Conservation (phyloP, 1,284 basidiomycete genomes). For the Ustilago vetiveriae region DNA sequence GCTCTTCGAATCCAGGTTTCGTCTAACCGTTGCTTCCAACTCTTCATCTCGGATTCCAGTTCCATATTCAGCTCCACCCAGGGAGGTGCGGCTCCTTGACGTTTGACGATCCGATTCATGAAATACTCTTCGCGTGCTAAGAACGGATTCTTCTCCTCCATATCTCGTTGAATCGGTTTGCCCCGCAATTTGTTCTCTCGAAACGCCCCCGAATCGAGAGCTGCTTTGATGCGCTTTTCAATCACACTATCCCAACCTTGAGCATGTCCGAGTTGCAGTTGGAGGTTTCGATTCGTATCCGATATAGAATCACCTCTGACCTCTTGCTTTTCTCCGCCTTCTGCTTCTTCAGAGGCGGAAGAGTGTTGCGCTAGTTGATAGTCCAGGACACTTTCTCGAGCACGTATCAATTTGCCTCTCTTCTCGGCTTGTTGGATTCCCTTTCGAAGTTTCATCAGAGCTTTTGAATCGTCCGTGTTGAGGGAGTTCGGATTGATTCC, state of each 20-base stretch:
- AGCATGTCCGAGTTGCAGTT: constrained; percentile 29
- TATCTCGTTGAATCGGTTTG: constrained; percentile 74
- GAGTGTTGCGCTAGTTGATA: constrained; percentile 71
- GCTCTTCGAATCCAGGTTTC: constrained; percentile 76
- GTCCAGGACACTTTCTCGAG: constrained; percentile 77
- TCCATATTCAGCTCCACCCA: constrained; percentile 86
- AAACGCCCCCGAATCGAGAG: constrained; percentile 77
- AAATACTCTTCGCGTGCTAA: constrained; percentile 68
- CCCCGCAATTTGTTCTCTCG: constrained; percentile 79
- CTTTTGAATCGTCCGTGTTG: constrained; percentile 71
- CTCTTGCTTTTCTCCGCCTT: constrained; percentile 19
- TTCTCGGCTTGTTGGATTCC: constrained; percentile 73
- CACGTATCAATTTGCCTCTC: constrained; percentile 68
- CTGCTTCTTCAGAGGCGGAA: neutral
- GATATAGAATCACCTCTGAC: constrained; percentile 69
- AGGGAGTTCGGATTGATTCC: constrained; percentile 33
- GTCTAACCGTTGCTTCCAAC: constrained; percentile 75
- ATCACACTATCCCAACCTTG: constrained; percentile 60
- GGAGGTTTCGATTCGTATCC: constrained; percentile 26
- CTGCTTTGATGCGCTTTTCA: constrained; percentile 71
- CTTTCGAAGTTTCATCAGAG: constrained; percentile 72
- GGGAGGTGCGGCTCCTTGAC: constrained; percentile 84
- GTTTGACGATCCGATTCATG: constrained; percentile 87
- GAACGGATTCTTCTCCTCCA: constrained; percentile 80
- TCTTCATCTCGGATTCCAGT: constrained; percentile 72